Conservation (phyloP, 768 basidiomycete species). For the Suillus spraguei region DNA sequence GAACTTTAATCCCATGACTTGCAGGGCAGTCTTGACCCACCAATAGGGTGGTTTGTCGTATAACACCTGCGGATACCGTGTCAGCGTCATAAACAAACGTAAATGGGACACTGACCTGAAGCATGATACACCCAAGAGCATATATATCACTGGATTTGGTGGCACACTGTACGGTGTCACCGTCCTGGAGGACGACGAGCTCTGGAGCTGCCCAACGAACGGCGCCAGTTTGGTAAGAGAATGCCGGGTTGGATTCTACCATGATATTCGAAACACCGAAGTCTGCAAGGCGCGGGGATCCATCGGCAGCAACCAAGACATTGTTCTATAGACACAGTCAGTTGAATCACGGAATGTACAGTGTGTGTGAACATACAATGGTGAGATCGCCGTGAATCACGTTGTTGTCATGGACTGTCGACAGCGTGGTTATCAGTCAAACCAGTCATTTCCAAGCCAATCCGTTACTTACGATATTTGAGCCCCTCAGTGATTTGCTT, state of each 20-base stretch:
- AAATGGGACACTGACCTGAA: constrained; percentile 32
- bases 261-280: constrained; percentile 46
- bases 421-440: background rate
- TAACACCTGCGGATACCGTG: constrained; percentile 15
- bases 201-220: constrained; percentile 47
- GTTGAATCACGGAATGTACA: background rate
- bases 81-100: background rate
- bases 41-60: constrained; percentile 29
- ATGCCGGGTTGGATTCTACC: constrained; percentile 24
- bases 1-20: constrained; percentile 25
- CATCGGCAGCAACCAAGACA: constrained; percentile 39
- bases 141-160: constrained; percentile 41
- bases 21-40: constrained; percentile 25
- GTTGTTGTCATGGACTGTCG: constrained; percentile 5
- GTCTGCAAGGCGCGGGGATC: constrained; percentile 43
- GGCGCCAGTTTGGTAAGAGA: constrained; percentile 25
- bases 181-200: constrained; percentile 27
- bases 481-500: constrained; percentile 25
- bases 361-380: constrained; percentile 1
- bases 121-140: constrained; percentile 43
- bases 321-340: constrained; percentile 8
- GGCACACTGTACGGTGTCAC: constrained; percentile 10
- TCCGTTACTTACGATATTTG: constrained; percentile 19
- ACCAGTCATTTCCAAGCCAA: background rate
- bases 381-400: constrained; percentile 16